phyloP scores from a whole-genome alignment of 2,329 filamentous ascomycete genomes.

The Onygena corvina region DNA sequence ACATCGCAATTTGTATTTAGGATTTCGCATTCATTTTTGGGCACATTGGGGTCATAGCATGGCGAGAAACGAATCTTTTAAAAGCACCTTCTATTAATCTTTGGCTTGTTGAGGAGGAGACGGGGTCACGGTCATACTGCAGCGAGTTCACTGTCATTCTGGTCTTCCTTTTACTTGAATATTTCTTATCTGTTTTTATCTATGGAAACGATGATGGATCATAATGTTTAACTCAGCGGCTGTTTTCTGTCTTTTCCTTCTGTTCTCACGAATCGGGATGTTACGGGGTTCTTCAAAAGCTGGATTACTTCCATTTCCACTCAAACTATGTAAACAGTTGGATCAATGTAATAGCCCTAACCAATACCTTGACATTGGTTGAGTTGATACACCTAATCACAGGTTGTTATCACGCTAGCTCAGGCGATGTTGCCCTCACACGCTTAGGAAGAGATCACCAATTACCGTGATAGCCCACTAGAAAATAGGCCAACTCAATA shows the following conservation, averaged over 20 bases:
- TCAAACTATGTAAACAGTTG: too few relatives aligned
- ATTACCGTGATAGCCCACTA: too few relatives aligned
- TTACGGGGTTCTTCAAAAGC: too few relatives aligned
- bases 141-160: background rate
- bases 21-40: background rate
- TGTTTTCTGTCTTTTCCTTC: background rate
- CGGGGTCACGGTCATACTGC: background rate
- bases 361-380: too few relatives aligned
- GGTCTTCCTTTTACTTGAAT: background rate
- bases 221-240: conserved; percentile 3
- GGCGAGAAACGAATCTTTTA: background rate
- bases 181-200: background rate
- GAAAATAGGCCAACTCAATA: too few relatives aligned
- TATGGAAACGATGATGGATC: conserved; percentile 2
- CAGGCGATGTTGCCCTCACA: too few relatives aligned
- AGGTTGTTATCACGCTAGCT: too few relatives aligned
- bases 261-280: too few relatives aligned
- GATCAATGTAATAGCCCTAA: too few relatives aligned
- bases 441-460: too few relatives aligned
- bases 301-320: too few relatives aligned
- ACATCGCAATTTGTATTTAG: background rate
- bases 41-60: conserved; percentile 1
- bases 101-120: background rate
- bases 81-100: background rate
- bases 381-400: too few relatives aligned